phyloP scores from a whole-genome alignment of 2,329 filamentous ascomycete species.

The Calonectria fujianensis region DNA sequence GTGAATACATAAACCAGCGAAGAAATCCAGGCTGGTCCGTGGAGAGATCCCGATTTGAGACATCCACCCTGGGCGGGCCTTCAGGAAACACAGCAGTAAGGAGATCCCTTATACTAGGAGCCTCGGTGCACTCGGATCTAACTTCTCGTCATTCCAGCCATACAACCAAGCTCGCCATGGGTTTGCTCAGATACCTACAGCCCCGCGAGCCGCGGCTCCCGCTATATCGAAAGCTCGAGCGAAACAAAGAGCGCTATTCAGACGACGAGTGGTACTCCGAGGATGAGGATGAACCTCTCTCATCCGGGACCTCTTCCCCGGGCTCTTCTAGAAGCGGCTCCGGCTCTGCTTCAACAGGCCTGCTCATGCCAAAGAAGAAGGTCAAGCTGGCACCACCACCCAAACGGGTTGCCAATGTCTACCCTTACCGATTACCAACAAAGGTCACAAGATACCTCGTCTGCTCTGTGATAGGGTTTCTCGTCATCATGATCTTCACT shows the following conservation, averaged over 20 bases:
- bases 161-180: constrained; percentile 64
- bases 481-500: constrained; percentile 85
- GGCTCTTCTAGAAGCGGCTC: constrained; percentile 74
- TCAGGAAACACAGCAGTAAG: constrained; percentile 38
- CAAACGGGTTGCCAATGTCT: constrained; percentile 52
- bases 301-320: constrained; percentile 63
- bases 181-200: constrained; percentile 68
- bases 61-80: constrained; percentile 37
- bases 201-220: constrained; percentile 70
- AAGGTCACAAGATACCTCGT: constrained; percentile 87
- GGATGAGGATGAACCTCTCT: constrained; percentile 66
- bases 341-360: constrained; percentile 64
- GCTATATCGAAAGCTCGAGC: constrained; percentile 68
- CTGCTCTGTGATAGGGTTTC: constrained; percentile 79
- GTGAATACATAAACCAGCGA: background rate
- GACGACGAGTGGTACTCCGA: constrained; percentile 69
- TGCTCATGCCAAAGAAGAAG: constrained; percentile 64
- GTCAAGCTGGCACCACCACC: constrained; percentile 47
- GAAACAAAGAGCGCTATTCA: constrained; percentile 70
- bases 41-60: constrained; percentile 33
- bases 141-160: constrained; percentile 31
- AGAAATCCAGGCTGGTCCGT: constrained; percentile 14
- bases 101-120: constrained; percentile 33
- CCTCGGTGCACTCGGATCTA: constrained; percentile 32
- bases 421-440: constrained; percentile 79